Base-by-base conservation (phyloP, 345 rosid genomes). In the Triadica sebifera region DNA sequence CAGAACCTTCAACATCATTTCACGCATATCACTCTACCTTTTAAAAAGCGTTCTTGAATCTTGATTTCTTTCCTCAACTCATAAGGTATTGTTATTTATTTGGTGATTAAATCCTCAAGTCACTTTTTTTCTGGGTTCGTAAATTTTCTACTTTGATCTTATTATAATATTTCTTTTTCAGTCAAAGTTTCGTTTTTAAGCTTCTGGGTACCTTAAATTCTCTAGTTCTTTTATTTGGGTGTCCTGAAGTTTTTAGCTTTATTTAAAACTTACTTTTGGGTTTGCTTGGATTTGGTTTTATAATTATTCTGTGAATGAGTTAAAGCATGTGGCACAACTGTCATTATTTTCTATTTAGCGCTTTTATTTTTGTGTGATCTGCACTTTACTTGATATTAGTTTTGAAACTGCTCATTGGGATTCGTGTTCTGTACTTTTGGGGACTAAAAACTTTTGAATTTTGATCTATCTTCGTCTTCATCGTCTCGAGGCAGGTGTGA, bases 331-430 rank as follows among this genome's bases (percentile, higher is more conserved):
- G 70, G 70, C 61, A 83, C 80, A 82, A 65, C 78, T 81, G 83
- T 74, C 73, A 65, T 72, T 79, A 49, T 3, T 29, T 29, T 29
- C 34, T 29, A 29, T 29, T 29, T 29, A 29, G 2, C 34, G 34
- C 34, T 29, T 17, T 24, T 62, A 55, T 69, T 77, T 82, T 81
- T 84, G 62, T 81, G 85, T 83, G 84, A 86, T 79, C 71, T 81
- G 61, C 75, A 86, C 88, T 86, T 84, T 77, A 84, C 87, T 78
- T 82, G 86, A 52, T 86, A 86, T 86, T 74, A 71, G 70, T 65
- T 82, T 72, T 39, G 39, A 71, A 47, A 49, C 66, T 45, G 59
- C 75, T 74, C 58, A 59, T 47, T 51, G 71, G 71, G 69, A 63
- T 77, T 73, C 8, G 74, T 29, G 72, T 47, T 73, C 39, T 38